Percentiles rank a stretch among this genome's conserved stretches.
Conservation (phyloP, 345 rosid genomes). For the Nephelium lappaceum region DNA sequence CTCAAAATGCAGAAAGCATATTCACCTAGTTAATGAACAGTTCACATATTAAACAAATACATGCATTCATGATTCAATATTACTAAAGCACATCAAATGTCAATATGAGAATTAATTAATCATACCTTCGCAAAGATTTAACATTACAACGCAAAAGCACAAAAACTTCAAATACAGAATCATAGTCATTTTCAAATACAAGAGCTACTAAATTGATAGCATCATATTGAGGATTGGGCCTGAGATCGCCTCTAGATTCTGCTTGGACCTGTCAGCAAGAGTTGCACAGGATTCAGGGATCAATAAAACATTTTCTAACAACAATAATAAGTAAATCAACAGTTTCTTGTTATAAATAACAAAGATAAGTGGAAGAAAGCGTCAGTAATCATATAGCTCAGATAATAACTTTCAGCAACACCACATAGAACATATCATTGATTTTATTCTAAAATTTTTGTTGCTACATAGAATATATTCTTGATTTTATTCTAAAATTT, state of each 20-base stretch:
- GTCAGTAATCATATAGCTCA: not conserved
- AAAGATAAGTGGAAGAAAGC: not conserved
- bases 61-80: not conserved
- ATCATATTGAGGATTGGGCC: conserved; percentile 89
- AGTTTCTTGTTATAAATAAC: not conserved
- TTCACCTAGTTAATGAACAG: not conserved
- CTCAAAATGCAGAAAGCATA: not conserved
- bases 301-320: not conserved
- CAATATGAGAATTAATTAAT: not conserved
- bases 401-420: not conserved
- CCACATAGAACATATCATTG: not conserved
- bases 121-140: conserved; percentile 56
- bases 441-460: not conserved
- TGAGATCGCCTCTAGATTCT: conserved; percentile 84
- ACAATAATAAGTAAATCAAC: not conserved
- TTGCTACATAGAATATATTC: conserved; percentile 1
- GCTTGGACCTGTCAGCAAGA: conserved; percentile 69
- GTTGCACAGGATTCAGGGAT: conserved; percentile 17
- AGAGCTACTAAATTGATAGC: conserved; percentile 69
- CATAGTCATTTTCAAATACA: conserved; percentile 70
- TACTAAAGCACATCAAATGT: not conserved
- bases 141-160: conserved; percentile 58
- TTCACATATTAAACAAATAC: not conserved
- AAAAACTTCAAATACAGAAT: conserved; percentile 41
- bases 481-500: not conserved